Conservation (phyloP, 768 basidiomycete species). For the Calocera cornea region DNA sequence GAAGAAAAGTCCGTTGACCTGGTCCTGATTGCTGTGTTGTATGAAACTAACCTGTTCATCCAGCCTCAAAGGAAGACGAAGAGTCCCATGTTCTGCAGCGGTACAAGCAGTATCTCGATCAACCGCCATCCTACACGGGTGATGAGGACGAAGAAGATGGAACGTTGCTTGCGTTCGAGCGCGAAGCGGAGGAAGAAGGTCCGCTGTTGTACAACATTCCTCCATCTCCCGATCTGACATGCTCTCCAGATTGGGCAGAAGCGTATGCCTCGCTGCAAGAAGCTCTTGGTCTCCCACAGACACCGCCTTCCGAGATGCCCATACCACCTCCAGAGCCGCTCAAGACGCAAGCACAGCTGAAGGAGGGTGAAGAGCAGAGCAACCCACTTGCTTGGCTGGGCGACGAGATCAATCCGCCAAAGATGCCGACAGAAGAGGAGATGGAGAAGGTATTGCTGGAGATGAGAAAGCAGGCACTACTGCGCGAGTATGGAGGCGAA, state of each 20-base stretch:
- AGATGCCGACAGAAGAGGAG: slow-evolving; percentile 58
- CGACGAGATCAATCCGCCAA: slow-evolving; percentile 60
- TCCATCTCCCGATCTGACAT: neutral
- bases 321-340: slow-evolving; percentile 31
- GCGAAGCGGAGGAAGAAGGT: slow-evolving; percentile 61
- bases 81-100: slow-evolving; percentile 61
- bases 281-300: slow-evolving; percentile 39
- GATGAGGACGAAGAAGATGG: slow-evolving; percentile 74
- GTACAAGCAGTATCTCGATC: slow-evolving; percentile 80
- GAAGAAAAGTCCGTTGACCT: slow-evolving; percentile 45
- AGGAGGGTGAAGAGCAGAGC: slow-evolving; percentile 29
- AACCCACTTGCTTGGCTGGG: slow-evolving; percentile 57
- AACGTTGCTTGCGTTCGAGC: slow-evolving; percentile 57
- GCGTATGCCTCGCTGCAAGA: slow-evolving; percentile 43
- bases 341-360: slow-evolving; percentile 37
- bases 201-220: slow-evolving; percentile 13
- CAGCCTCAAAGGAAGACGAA: slow-evolving; percentile 58
- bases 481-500: slow-evolving; percentile 64
- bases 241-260: slow-evolving; percentile 48
- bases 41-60: neutral
- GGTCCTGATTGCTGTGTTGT: neutral
- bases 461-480: slow-evolving; percentile 64
- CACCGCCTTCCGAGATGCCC: slow-evolving; percentile 33
- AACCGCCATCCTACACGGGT: slow-evolving; percentile 81
- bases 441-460: slow-evolving; percentile 65